Evolutionary conservation across 768 basidiomycete species (phyloP).

Genomic region (Candolleomyces efflorescens): DNA sequence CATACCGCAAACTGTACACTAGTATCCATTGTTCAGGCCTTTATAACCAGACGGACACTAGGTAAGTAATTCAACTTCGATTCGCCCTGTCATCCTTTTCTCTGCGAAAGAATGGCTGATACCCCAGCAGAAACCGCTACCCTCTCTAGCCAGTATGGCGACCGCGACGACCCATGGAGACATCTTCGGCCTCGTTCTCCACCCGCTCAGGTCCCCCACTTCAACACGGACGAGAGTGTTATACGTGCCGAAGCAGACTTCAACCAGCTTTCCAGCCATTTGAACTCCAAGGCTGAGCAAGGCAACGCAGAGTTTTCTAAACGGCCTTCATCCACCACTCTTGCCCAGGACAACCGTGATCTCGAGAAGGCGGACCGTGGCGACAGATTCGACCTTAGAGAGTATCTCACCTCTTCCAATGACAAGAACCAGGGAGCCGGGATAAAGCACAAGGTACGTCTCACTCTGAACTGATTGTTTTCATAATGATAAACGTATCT

Average conservation of each 20-base stretch:
- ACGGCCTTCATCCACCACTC: background rate
- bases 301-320: background rate
- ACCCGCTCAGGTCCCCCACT: too few relatives aligned
- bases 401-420: slow-evolving; percentile 64
- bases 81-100: too few relatives aligned
- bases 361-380: slow-evolving; percentile 34
- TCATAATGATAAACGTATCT: background rate
- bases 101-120: slow-evolving; percentile 18
- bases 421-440: slow-evolving; percentile 63
- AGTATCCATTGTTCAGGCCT: too few relatives aligned
- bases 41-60: too few relatives aligned
- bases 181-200: background rate
- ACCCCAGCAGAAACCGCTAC: slow-evolving; percentile 26
- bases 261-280: slow-evolving; percentile 7
- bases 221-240: slow-evolving; percentile 3
- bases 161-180: background rate
- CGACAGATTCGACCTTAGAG: slow-evolving; percentile 55
- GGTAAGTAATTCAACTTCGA: too few relatives aligned
- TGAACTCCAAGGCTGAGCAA: background rate
- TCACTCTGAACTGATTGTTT: background rate
- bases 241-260: slow-evolving; percentile 24
- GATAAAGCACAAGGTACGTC: slow-evolving; percentile 55
- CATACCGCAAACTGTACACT: too few relatives aligned
- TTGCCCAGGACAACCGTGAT: background rate
- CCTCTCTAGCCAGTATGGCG: slow-evolving; percentile 19